Percentiles rank a stretch among this genome's conserved stretches.
Conservation (phyloP, 2,329 filamentous ascomycete genomes). For the Stromatinia cepivora region DNA sequence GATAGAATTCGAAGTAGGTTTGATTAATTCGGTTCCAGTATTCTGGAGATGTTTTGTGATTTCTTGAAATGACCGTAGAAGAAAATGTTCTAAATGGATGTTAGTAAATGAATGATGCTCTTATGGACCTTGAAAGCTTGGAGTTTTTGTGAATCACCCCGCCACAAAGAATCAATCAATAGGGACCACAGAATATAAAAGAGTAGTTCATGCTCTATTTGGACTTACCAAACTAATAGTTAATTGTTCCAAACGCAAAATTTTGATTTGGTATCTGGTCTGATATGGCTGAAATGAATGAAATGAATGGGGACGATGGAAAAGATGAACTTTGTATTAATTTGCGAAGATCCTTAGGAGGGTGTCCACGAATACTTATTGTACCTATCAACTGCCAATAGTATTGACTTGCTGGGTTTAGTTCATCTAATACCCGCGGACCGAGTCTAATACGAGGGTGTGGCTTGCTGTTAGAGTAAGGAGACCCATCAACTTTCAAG, state of each 20-base stretch:
- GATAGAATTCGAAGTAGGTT: not conserved
- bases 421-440: not conserved
- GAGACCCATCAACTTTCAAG: slow-evolving; percentile 1
- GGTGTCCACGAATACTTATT: slow-evolving; percentile 5
- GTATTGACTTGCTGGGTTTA: not conserved
- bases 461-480: slow-evolving; percentile 14
- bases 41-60: not conserved
- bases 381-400: not conserved
- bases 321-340: not conserved
- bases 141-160: not conserved
- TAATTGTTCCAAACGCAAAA: not conserved
- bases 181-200: not conserved
- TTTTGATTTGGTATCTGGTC: not conserved
- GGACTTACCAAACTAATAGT: not conserved
- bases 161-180: not conserved
- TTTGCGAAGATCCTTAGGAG: not conserved
- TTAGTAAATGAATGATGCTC: not conserved
- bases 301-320: not conserved
- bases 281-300: not conserved
- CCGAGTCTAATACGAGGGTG: slow-evolving; percentile 10
- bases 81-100: slow-evolving; percentile 7
- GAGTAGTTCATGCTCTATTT: not conserved
- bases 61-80: not conserved
- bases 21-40: not conserved
- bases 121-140: not conserved